Base-by-base conservation (phyloP, 106 monocot genomes). In the Vanilla planifolia region DNA sequence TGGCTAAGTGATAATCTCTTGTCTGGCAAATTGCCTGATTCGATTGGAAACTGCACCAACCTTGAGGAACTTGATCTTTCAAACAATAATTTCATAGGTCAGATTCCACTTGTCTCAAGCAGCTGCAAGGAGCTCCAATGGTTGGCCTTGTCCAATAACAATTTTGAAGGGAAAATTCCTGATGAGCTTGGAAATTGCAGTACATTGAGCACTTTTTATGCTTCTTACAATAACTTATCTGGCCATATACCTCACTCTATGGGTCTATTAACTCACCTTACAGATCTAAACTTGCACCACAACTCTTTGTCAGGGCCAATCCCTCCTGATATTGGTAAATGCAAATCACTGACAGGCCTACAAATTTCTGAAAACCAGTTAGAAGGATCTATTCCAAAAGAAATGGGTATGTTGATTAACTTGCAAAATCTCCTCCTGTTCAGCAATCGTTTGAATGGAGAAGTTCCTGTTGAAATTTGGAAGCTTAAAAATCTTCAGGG, bases 261-360 rank as follows among this genome's bases (percentile, higher is more conserved):
- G 30, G 79, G 82, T 8, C 73, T 35, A 32, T 55, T 83, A 27
- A 51, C 69, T 1, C 67, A 93, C 45, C 74, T 85, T 58, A 57
- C 73, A 3, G 8, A 35, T 41, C 55, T 88, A 46, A 74, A 77
- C 55, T 60, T 89, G 2, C 73, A 72, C 27, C 3, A 44, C 37
- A 94, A 86, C 68, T 55, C 53, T 60, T 62, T 95, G 19, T 78
- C 86, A 0, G 86, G 94, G 34, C 11, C 32, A 11, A 85, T 98
- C 61, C 92, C 91, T 29, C 26, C 73, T 6, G 80, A 86, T 50
- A 72, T 95, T 33, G 89, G 85, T 19, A 83, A 74, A 15, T 89
- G 89, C 55, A 20, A 15, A 13, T 80, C 67, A 8, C 51, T 95
- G 77, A 63, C 8, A 5, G 43, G 41, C 5, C 59, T 94, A 21